Evolutionary conservation across 192 early-diverging fungal species (phyloP).

Genomic region (Helicostylum pulchrum): DNA sequence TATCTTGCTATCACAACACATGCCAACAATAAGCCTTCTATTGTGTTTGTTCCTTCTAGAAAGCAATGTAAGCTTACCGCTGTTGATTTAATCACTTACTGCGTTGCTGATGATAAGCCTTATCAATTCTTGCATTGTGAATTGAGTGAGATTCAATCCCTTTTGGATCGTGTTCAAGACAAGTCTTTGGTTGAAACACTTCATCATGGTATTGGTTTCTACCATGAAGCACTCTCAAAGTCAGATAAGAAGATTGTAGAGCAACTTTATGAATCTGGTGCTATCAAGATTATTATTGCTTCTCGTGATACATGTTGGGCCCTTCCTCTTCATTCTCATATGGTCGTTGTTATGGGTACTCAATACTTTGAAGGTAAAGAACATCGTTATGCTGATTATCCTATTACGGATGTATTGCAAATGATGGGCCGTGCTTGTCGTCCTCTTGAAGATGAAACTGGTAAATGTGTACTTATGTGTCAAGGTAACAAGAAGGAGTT

Average conservation of each 20-base stretch:
- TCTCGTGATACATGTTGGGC: constrained; percentile 92
- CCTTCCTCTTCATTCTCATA: constrained; percentile 74
- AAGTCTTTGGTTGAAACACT: constrained; percentile 68
- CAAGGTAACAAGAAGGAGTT: constrained; percentile 92
- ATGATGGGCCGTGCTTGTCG: constrained; percentile 95
- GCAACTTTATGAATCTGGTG: constrained; percentile 68
- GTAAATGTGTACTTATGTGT: constrained; percentile 90
- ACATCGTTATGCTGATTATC: constrained; percentile 95
- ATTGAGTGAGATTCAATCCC: constrained; percentile 57
- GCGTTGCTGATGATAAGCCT: constrained; percentile 71
- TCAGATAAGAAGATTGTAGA: constrained; percentile 72
- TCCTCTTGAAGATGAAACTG: constrained; percentile 60
- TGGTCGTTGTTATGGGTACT: constrained; percentile 95
- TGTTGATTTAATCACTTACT: constrained; percentile 77
- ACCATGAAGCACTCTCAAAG: constrained; percentile 84
- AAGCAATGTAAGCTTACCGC: constrained; percentile 88
- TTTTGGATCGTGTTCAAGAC: constrained; percentile 68
- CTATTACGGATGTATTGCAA: constrained; percentile 92
- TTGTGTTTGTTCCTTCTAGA: constrained; percentile 92
- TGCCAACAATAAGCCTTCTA: constrained; percentile 62
- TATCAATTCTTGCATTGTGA: constrained; percentile 72
- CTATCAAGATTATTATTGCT: constrained; percentile 88
- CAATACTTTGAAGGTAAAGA: constrained; percentile 93
- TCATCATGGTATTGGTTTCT: constrained; percentile 81
- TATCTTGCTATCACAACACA: constrained; percentile 72